A percentile compares a stretch with the other conserved stretches of the same genome.
Evolutionary conservation across 2,329 filamentous ascomycete genomes (phyloP).

Genomic region (Aspergillus novofumigatus): DNA sequence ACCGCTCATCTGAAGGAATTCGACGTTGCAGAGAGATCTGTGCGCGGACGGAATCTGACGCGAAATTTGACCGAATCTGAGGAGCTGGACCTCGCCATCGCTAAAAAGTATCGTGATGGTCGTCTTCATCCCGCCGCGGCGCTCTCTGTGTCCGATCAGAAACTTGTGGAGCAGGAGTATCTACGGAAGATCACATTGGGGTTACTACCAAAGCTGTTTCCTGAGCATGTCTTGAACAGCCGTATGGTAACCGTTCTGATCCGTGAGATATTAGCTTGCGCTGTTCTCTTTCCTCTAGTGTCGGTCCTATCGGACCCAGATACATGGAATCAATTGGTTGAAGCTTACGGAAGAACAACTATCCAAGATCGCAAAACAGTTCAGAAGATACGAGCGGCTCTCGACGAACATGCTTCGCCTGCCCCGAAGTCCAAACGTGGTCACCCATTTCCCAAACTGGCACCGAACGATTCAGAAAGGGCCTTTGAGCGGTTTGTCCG

Average conservation of each 20-base stretch:
- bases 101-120: conserved; percentile 86
- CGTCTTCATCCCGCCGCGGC: conserved; percentile 83
- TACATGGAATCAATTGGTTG: conserved; percentile 95
- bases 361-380: conserved; percentile 95
- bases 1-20: conserved; percentile 88
- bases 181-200: conserved; percentile 69
- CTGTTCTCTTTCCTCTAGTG: conserved; percentile 79
- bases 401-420: conserved; percentile 92
- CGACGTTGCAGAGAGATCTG: conserved; percentile 79
- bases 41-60: conserved; percentile 83
- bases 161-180: conserved; percentile 82
- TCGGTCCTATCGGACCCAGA: conserved; percentile 83
- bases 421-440: conserved; percentile 61
- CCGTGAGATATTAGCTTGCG: conserved; percentile 86
- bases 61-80: conserved; percentile 92
- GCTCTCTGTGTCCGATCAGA: conserved; percentile 77
- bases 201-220: conserved; percentile 71
- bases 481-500: conserved; percentile 94
- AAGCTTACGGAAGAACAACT: conserved; percentile 78
- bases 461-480: conserved; percentile 78
- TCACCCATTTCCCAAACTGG: conserved; percentile 73
- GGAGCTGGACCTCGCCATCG: conserved; percentile 91
- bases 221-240: conserved; percentile 70
- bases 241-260: conserved; percentile 75
- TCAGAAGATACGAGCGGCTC: conserved; percentile 79